Evolutionary conservation across 352 stramenopile genomes (phyloP), one percentile per base, ranked within the genome.

Genomic region (Globisporangium cederbergense): DNA sequence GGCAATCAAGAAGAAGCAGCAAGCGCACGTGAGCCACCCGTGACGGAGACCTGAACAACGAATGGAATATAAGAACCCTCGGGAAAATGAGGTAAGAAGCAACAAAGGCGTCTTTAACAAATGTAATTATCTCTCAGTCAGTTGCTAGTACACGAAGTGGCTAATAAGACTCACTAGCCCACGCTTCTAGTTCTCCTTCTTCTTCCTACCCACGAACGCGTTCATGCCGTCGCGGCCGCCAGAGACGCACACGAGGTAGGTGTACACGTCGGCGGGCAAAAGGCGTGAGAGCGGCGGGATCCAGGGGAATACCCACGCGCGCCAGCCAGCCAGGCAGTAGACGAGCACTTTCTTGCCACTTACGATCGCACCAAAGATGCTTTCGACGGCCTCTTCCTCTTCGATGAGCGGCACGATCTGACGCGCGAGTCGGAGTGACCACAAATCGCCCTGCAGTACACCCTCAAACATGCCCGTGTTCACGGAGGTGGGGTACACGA

Each of bases 381-480:
- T 68, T 36, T 75, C 54, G 22, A 74, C 83, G 5, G 89, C 86
- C 42, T 88, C 64, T 18, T 67, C 54, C 46, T 83, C 80, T 9
- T 70, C 49, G 7, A 89, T 69, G 50, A 82, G 75, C 3, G 83
- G 86, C 51, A 89, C 77, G 32, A 89, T 72, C 32, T 69, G 62
- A 16, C 66, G 62, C 0, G 78, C 73, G 34, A 86, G 57, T 32
- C 68, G 73, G 22, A 77, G 34, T 42, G 74, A 73, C 73, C 70
- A 83, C 42, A 75, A 60, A 7, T 74, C 51, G 11, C 74, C 76
- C 30, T 72, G 38, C 46, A 88, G 72, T 40, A 76, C 77, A 0
- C 86, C 84, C 6, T 66, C 67, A 62, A 95, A 95, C 86, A 95
- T 95, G 9, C 81, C 80, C 32, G 82, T 93, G 56, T 88, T 71